These are phyloP conservation scores for Botrytis deweyae DNA, from an alignment of 2,329 filamentous ascomycete genomes.

Conservation along the genomic window DNA sequence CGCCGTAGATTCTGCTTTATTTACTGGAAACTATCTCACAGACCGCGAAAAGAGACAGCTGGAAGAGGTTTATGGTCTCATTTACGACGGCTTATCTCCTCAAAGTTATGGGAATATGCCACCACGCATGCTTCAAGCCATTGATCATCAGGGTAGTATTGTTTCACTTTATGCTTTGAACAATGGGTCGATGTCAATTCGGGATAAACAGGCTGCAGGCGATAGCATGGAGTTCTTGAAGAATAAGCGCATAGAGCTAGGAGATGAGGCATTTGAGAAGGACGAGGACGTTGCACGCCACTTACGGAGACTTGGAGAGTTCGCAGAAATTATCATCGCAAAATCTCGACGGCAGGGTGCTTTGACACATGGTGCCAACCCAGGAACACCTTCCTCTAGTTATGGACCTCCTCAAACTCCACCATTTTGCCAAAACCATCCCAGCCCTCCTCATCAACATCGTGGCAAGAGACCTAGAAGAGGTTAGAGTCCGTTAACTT, in stretches of 20 bases:
- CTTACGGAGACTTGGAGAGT: not conserved
- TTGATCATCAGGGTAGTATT: not conserved
- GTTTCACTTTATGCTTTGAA: not conserved
- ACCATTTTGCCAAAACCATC: no score
- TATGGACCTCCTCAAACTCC: not conserved
- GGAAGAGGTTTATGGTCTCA: not conserved
- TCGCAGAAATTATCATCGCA: not conserved
- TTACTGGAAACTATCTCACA: not conserved
- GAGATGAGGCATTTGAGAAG: not conserved
- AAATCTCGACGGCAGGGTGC: not conserved
- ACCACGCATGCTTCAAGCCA: not conserved
- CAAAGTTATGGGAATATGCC: not conserved
- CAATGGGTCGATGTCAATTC: not conserved
- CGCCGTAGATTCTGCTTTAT: not conserved
- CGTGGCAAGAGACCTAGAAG: no score
- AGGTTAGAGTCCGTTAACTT: not conserved
- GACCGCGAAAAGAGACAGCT: not conserved
- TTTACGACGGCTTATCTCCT: not conserved
- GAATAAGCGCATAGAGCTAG: not conserved
- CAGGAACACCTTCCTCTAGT: not conserved
- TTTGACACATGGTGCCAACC: not conserved
- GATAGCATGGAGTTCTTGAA: not conserved
- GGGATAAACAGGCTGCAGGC: not conserved
- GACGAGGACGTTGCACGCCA: not conserved
- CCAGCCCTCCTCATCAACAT: not conserved